These are phyloP conservation scores for Amanita pallidorosea DNA, from an alignment of 768 basidiomycete genomes.

Conservation along the genomic window DNA sequence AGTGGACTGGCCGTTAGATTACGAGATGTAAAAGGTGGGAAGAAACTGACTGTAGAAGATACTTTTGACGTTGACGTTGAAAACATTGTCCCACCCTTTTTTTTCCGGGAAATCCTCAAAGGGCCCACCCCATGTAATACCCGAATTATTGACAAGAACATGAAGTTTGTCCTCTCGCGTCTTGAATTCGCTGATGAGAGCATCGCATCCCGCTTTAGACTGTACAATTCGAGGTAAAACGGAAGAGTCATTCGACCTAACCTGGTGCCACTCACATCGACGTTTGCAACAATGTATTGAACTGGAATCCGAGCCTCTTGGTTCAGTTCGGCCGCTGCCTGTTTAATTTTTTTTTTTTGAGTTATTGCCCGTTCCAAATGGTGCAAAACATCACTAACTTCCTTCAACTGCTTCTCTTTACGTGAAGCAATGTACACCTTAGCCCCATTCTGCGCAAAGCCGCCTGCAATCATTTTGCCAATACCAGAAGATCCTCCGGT, in stretches of 20 bases:
- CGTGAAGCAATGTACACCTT: conserved; percentile 86
- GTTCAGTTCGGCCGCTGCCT: conserved; percentile 53
- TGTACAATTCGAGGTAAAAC: conserved; percentile 16
- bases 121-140: conserved; percentile 68
- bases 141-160: conserved; percentile 79
- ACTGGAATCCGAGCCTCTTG: conserved; percentile 37
- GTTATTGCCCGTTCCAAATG: background rate
- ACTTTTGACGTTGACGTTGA: conserved; percentile 79
- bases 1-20: conserved; percentile 1
- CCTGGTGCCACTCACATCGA: conserved; percentile 39
- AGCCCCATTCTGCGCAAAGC: conserved; percentile 78
- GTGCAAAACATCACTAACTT: conserved; percentile 31
- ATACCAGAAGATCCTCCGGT: conserved; percentile 82
- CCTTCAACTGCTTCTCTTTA: conserved; percentile 68
- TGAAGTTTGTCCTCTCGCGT: conserved; percentile 64
- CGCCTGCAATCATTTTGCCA: conserved; percentile 75
- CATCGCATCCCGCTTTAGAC: conserved; percentile 74
- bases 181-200: conserved; percentile 56
- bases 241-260: background rate
- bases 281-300: conserved; percentile 65
- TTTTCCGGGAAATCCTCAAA: conserved; percentile 66
- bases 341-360: background rate
- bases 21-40: background rate
- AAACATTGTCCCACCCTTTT: conserved; percentile 78
- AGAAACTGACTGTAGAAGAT: conserved; percentile 63